Conservation (phyloP, 129 eudicot genomes). For the Helianthus annuus region DNA sequence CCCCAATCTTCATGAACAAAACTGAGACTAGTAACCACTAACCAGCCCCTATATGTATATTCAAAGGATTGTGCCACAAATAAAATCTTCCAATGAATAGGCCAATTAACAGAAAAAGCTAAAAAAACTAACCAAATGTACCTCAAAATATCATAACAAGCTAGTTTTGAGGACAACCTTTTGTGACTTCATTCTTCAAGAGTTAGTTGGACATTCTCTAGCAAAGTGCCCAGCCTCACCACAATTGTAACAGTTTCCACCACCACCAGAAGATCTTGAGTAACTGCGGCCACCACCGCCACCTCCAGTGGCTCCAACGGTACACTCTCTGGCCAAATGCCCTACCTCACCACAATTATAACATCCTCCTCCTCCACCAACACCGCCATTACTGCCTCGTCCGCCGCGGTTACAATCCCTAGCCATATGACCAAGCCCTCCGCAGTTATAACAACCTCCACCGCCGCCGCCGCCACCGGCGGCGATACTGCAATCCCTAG, state of each 20-base stretch:
- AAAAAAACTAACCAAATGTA: slow-evolving; percentile 16
- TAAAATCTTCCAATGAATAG: slow-evolving; percentile 7
- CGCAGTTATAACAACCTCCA: slow-evolving; percentile 42
- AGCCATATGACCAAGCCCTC: slow-evolving; percentile 47
- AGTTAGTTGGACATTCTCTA: slow-evolving; percentile 42
- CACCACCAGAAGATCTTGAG: slow-evolving; percentile 25
- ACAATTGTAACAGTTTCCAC: slow-evolving; percentile 33
- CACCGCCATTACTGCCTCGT: neutral
- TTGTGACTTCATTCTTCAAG: slow-evolving; percentile 18
- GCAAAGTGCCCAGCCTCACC: slow-evolving; percentile 51
- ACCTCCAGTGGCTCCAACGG: slow-evolving; percentile 18
- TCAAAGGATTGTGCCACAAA: neutral
- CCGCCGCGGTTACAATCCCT: slow-evolving; percentile 38
- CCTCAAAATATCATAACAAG: neutral
- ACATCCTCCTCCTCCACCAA: slow-evolving; percentile 36
- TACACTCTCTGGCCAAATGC: slow-evolving; percentile 44
- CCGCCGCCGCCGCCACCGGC: slow-evolving; percentile 28
- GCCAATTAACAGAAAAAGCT: neutral
- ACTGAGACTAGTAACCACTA: slow-evolving; percentile 1
- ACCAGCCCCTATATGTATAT: slow-evolving; percentile 22
- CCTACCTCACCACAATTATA: slow-evolving; percentile 40
- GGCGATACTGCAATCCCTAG: too few species aligned
- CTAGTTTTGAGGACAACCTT: neutral
- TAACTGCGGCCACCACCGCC: slow-evolving; percentile 29
- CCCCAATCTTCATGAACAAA: slow-evolving; percentile 5